Evolutionary conservation across 2,329 filamentous ascomycete genomes (phyloP).

Genomic region (Coleophoma eucalyptorum): DNA sequence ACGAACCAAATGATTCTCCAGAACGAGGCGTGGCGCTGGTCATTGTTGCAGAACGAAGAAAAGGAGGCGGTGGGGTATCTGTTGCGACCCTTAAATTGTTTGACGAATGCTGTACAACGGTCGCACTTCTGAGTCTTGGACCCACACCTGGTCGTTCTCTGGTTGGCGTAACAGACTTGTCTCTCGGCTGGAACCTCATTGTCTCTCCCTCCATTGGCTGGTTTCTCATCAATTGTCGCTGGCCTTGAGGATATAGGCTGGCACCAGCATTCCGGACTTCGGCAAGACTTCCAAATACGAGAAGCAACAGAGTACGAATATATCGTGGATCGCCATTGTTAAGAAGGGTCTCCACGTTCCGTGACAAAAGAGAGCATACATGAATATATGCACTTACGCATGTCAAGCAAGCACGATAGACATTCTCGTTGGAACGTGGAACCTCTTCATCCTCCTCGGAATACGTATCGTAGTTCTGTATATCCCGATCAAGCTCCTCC

Average conservation of each 20-base stretch:
- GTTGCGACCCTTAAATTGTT: conserved; percentile 48
- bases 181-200: conserved; percentile 45
- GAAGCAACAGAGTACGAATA: conserved; percentile 59
- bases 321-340: conserved; percentile 64
- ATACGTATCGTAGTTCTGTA: conserved; percentile 55
- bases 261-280: conserved; percentile 46
- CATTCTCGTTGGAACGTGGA: conserved; percentile 56
- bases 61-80: conserved; percentile 45
- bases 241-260: conserved; percentile 15
- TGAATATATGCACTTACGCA: conserved; percentile 63
- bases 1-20: conserved; percentile 71
- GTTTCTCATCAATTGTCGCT: conserved; percentile 7
- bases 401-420: conserved; percentile 59
- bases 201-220: conserved; percentile 34
- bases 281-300: conserved; percentile 65
- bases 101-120: conserved; percentile 24
- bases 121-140: conserved; percentile 25
- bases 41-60: conserved; percentile 47
- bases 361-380: conserved; percentile 56
- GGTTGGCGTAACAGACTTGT: conserved; percentile 50
- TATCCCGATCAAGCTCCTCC: conserved; percentile 61
- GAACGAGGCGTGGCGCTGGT: conserved; percentile 67
- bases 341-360: conserved; percentile 61
- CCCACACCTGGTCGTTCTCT: conserved; percentile 40
- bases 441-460: conserved; percentile 44